Evolutionary conservation across 352 stramenopile species (phyloP), one percentile per base, ranked within the genome.

Genomic region (Pythium dissimile): DNA sequence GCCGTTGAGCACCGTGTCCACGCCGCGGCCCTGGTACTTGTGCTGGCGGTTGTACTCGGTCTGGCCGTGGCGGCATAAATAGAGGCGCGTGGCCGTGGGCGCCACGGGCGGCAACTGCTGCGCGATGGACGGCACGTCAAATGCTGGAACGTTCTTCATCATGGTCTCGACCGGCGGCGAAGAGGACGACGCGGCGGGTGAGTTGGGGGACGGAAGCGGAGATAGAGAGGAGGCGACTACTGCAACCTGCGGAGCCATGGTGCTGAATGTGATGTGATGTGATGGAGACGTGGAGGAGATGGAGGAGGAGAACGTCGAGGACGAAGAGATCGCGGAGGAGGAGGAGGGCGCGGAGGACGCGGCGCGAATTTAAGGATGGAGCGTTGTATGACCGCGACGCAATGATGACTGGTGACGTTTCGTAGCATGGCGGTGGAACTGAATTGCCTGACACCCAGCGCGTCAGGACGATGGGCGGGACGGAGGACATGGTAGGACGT

Each of bases 1-100:
- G 16, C 67, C 71, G 42, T 93, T 93, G 44, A 93, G 62, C 11
- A 75, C 54, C 34, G 79, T 87, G 63, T 93, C 86, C 15, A 93
- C 81, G 26, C 84, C 84, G 26, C 84, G 79, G 28, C 84, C 84
- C 60, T 93, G 84, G 48, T 90, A 82, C 60, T 87, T 88, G 59
- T 75, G 68, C 51, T 80, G 69, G 21, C 64, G 61, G 58, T 93
- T 93, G 66, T 64, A 91, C 48, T 93, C 84, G 39, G 83, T 93
- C 56, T 93, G 77, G 23, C 84, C 84, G 42, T 93, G 84, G 41
- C 84, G 81, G 35, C 84, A 93, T 35, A 93, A 65, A 54, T 82
- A 93, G 10, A 93, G 59, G 28, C 84, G 66, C 24, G 82, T 83
- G 62, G 64, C 84, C 35, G 72, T 64, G 30, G 73, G 52, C 1